phyloP scores from a whole-genome alignment of 345 rosid species.

The Brassica nigra region DNA sequence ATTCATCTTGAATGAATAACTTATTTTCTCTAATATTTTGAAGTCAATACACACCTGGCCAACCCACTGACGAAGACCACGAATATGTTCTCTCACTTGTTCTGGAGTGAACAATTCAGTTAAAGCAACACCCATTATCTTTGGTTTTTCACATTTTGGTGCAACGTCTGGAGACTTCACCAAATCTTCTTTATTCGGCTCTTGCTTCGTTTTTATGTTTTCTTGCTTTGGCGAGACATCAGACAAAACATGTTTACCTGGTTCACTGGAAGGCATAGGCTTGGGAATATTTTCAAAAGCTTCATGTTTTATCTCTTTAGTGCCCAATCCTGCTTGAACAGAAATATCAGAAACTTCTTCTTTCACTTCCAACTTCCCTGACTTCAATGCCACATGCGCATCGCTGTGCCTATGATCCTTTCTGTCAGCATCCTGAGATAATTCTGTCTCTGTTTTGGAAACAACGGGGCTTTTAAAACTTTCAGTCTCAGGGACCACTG shows the following conservation, averaged over 20 bases:
- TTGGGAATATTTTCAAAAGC: constrained; percentile 48
- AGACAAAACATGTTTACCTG: constrained; percentile 40
- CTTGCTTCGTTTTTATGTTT: constrained; percentile 53
- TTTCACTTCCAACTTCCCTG: constrained; percentile 61
- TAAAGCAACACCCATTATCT: constrained; percentile 90
- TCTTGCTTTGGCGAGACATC: constrained; percentile 50
- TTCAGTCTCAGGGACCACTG: constrained; percentile 50
- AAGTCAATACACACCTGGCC: constrained; percentile 71
- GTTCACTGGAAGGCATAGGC: constrained; percentile 51
- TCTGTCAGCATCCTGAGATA: constrained; percentile 48
- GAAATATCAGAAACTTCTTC: constrained; percentile 53
- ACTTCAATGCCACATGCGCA: constrained; percentile 45
- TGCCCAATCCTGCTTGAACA: constrained; percentile 54
- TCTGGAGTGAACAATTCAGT: constrained; percentile 97
- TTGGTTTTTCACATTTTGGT: constrained; percentile 88
- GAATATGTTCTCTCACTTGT: constrained; percentile 91
- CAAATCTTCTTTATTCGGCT: constrained; percentile 60
- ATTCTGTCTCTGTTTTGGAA: constrained; percentile 46
- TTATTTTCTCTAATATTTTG: neutral
- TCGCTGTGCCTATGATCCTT: constrained; percentile 53
- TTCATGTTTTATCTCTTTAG: constrained; percentile 53
- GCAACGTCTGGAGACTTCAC: constrained; percentile 50
- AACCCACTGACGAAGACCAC: constrained; percentile 98
- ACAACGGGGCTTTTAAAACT: constrained; percentile 45
- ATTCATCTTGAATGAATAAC: constrained; percentile 16